Percentiles rank a stretch among this genome's conserved stretches.
These are phyloP conservation scores for Coriaria nepalensis DNA, from an alignment of 306 rosid genomes.

Conservation along the genomic window DNA sequence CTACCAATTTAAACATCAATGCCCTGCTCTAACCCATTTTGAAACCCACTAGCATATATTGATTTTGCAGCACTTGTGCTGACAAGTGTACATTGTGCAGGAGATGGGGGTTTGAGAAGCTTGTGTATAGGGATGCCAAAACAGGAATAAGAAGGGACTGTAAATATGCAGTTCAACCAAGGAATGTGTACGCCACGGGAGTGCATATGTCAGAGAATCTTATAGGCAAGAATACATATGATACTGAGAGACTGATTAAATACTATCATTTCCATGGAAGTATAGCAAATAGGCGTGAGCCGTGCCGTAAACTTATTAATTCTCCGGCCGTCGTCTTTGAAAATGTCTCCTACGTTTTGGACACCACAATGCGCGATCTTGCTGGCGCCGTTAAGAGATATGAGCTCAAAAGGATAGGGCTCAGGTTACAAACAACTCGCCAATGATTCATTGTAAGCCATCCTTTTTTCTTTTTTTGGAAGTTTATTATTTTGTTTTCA, in stretches of 20 bases:
- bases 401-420: constrained; percentile 7
- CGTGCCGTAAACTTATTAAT: constrained; percentile 20
- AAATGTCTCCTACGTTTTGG: constrained; percentile 17
- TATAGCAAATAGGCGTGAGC: constrained; percentile 20
- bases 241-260: constrained; percentile 26
- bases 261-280: constrained; percentile 32
- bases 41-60: too few species aligned
- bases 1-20: too few species aligned
- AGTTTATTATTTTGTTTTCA: constrained; percentile 9
- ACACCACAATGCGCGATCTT: constrained; percentile 25
- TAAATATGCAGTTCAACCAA: constrained; percentile 29
- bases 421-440: too few species aligned
- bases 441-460: too few species aligned
- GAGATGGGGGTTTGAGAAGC: constrained; percentile 35
- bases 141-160: constrained; percentile 26
- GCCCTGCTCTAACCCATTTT: too few species aligned
- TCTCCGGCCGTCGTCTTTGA: constrained; percentile 15
- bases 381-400: constrained; percentile 18
- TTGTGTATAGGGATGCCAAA: constrained; percentile 22
- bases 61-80: too few species aligned
- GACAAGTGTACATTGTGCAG: constrained; percentile 7
- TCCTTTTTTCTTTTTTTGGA: not conserved
- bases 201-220: constrained; percentile 40
- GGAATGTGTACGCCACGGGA: constrained; percentile 28
- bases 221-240: constrained; percentile 23